A percentile compares a stretch with the other conserved stretches of the same genome.
Conservation (phyloP, 164 flowering plant species). For the Piper betle region DNA sequence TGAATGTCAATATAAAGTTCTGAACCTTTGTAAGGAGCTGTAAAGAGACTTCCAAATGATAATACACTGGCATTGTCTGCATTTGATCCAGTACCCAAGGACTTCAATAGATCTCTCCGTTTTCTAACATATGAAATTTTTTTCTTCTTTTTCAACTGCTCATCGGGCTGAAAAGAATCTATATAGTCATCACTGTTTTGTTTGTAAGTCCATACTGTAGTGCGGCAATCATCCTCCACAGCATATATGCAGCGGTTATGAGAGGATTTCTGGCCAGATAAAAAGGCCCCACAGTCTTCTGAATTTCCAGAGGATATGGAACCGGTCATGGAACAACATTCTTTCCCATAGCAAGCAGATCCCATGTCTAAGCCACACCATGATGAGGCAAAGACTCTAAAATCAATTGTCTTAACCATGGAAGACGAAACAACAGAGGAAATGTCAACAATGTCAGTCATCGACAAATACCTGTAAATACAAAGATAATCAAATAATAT, state of each 20-base stretch:
- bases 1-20: constrained; percentile 73
- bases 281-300: constrained; percentile 55
- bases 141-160: constrained; percentile 57
- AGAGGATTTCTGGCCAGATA: constrained; percentile 47
- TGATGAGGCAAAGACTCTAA: constrained; percentile 46
- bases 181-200: constrained; percentile 31
- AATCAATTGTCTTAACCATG: constrained; percentile 43
- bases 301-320: constrained; percentile 23
- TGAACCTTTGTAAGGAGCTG: constrained; percentile 68
- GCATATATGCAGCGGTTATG: constrained; percentile 52
- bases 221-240: constrained; percentile 69
- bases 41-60: constrained; percentile 86
- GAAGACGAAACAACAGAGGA: constrained; percentile 42
- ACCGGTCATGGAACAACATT: constrained; percentile 13
- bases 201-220: constrained; percentile 81
- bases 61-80: constrained; percentile 54
- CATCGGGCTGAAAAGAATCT: constrained; percentile 85
- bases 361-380: constrained; percentile 47
- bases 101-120: constrained; percentile 51
- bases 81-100: constrained; percentile 65
- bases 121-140: constrained; percentile 52
- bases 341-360: constrained; percentile 23
- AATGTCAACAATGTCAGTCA: constrained; percentile 67
- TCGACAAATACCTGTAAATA: constrained; percentile 73
- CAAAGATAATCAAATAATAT: neutral